Percentiles rank a stretch among this genome's conserved stretches.
phyloP scores from a whole-genome alignment of 2,329 filamentous ascomycete species.

The Lachnellula occidentalis region DNA sequence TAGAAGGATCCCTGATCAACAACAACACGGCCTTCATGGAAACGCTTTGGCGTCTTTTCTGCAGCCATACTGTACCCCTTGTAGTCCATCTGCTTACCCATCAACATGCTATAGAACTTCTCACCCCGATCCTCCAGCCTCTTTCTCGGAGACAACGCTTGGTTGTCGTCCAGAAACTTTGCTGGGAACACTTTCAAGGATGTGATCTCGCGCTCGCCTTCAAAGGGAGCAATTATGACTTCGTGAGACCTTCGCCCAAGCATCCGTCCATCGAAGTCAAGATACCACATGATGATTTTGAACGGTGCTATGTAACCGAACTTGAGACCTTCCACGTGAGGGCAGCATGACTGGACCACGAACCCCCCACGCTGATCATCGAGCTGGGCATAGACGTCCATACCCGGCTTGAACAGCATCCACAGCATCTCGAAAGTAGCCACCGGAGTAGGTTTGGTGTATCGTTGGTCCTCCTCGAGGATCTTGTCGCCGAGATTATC shows the following conservation, averaged over 20 bases:
- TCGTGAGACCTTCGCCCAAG: conserved; percentile 21
- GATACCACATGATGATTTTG: conserved; percentile 25
- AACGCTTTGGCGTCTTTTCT: conserved; percentile 19
- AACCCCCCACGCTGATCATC: conserved; percentile 19
- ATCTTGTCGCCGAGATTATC: conserved; percentile 20
- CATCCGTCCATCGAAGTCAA: conserved; percentile 28
- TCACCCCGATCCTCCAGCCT: conserved; percentile 20
- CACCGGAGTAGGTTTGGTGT: conserved; percentile 14
- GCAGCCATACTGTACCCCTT: conserved; percentile 20
- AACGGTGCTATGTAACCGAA: conserved; percentile 17
- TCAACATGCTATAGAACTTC: conserved; percentile 21
- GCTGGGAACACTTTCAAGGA: conserved; percentile 26
- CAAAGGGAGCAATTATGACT: conserved; percentile 25
- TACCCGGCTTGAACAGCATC: conserved; percentile 24
- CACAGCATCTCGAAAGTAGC: conserved; percentile 23
- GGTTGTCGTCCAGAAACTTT: conserved; percentile 13
- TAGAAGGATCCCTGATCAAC: conserved; percentile 20
- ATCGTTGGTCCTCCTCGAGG: conserved; percentile 14
- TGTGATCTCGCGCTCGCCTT: conserved; percentile 26
- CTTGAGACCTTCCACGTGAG: conserved; percentile 3
- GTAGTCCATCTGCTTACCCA: conserved; percentile 23
- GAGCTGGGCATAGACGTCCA: conserved; percentile 17
- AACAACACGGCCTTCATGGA: conserved; percentile 18
- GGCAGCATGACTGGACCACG: conserved; percentile 15
- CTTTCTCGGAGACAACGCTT: conserved; percentile 12